Evolutionary conservation across 306 rosid genomes (phyloP), one percentile per base, ranked within the genome.

Genomic region (Cucurbita maxima): DNA sequence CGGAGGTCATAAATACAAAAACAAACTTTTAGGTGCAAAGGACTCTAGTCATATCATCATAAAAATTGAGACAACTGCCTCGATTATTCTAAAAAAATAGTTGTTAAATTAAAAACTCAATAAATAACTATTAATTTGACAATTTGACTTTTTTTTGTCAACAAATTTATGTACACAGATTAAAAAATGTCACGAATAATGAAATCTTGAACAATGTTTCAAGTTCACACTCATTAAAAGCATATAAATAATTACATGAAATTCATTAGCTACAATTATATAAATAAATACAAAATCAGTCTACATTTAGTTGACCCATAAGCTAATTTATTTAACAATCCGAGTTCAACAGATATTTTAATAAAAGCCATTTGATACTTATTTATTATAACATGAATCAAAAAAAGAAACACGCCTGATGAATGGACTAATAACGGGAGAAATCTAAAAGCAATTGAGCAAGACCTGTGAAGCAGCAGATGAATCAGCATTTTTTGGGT

Each of bases 391-490:
- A 20, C 7, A 57, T 57, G 61, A 20, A 57, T 9, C 37, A 58
- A 61, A 61, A 60, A 7, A 15, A 61, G 5, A 36, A 37, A 37
- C 22, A 56, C 4, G 6, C 37, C 20, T 22, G 37, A 8, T 37
- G 20, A 22, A 58, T 58, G 41, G 41, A 40, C 48, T 8, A 62
- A 25, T 62, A 30, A 69, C 36, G 50, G 12, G 20, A 3, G 5
- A 52, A 48, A 44, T 38, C 45, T 44, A 50, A 48, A 6, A 50
- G 18, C 63, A 55, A 62, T 58, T 72, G 67, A 68, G 59, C 41
- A 51, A 76, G 60, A 94, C 97, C 98, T 94, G 97, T 62, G 97
- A 90, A 77, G 97, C 54, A 61, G 98, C 87, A 83, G 98, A 90
- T 41, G 97, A 87, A 81, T 94, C 98, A 0, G 92, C 85, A 86